phyloP scores from a whole-genome alignment of 2,329 filamentous ascomycete species.

The Anisogramma anomala region DNA sequence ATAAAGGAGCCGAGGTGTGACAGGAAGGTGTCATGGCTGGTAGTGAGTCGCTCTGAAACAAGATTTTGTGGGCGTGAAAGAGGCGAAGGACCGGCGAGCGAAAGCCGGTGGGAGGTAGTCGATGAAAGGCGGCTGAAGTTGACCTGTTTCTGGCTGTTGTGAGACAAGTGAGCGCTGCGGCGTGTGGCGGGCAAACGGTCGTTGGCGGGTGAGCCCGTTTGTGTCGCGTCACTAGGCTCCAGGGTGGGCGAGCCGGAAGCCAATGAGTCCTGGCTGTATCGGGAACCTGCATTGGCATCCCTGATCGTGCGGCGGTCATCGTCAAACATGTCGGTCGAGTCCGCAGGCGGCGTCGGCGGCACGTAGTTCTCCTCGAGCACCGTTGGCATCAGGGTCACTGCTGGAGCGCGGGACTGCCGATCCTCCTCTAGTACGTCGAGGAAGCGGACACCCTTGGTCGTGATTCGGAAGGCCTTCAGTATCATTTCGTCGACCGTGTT shows the following conservation, averaged over 20 bases:
- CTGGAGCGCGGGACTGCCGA: slow-evolving; percentile 34
- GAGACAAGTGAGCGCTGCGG: slow-evolving; percentile 26
- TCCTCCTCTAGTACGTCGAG: slow-evolving; percentile 72
- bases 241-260: slow-evolving; percentile 18
- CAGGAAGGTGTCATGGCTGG: slow-evolving; percentile 76
- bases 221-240: slow-evolving; percentile 23
- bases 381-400: slow-evolving; percentile 49
- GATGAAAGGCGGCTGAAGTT: slow-evolving; percentile 36
- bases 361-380: slow-evolving; percentile 46
- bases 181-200: slow-evolving; percentile 38
- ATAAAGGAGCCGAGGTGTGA: slow-evolving; percentile 90
- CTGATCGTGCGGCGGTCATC: slow-evolving; percentile 21
- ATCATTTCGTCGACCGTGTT: slow-evolving; percentile 86
- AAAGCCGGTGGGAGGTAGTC: slow-evolving; percentile 61
- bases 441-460: slow-evolving; percentile 82
- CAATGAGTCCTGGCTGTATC: slow-evolving; percentile 23
- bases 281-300: slow-evolving; percentile 30
- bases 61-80: slow-evolving; percentile 56
- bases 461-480: slow-evolving; percentile 83
- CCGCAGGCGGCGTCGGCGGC: slow-evolving; percentile 53
- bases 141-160: slow-evolving; percentile 25
- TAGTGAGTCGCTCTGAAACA: slow-evolving; percentile 70
- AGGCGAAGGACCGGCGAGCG: slow-evolving; percentile 57
- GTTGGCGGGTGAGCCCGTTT: slow-evolving; percentile 25
- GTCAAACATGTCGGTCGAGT: slow-evolving; percentile 41